Evolutionary conservation across 2,329 filamentous ascomycete species (phyloP).

Genomic region (Neopestalotiopsis sp.): DNA sequence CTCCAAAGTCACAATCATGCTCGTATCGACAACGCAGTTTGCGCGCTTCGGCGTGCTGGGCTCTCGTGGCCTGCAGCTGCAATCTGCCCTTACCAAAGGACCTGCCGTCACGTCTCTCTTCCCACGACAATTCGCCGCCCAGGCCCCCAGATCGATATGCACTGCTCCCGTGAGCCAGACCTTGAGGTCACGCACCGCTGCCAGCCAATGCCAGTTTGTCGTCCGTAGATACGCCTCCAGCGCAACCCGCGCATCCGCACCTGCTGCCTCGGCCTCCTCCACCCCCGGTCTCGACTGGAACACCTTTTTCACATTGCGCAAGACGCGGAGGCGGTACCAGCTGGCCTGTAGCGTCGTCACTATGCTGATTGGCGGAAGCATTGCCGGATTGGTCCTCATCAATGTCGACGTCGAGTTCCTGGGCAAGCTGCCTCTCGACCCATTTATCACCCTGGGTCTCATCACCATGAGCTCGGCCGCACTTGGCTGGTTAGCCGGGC

Average conservation of each 20-base stretch:
- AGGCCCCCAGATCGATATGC: conserved; percentile 17
- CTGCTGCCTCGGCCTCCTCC: conserved; percentile 23
- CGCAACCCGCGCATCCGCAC: conserved; percentile 31
- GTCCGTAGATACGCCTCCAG: conserved; percentile 35
- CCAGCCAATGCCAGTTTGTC: conserved; percentile 30
- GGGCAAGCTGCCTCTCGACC: conserved; percentile 81
- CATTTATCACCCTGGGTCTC: conserved; percentile 82
- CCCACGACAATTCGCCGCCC: conserved; percentile 29
- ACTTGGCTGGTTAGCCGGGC: conserved; percentile 88
- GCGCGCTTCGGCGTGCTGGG: conserved; percentile 34
- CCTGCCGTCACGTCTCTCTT: conserved; percentile 25
- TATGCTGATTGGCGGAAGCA: conserved; percentile 65
- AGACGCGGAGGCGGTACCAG: conserved; percentile 83
- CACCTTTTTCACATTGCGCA: conserved; percentile 88
- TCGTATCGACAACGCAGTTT: conserved; percentile 25
- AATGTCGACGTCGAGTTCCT: conserved; percentile 75
- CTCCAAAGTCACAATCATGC: conserved; percentile 10
- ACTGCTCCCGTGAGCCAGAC: conserved; percentile 4
- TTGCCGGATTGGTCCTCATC: conserved; percentile 70
- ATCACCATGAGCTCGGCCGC: conserved; percentile 78
- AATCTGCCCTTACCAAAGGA: conserved; percentile 31
- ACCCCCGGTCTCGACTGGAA: conserved; percentile 75
- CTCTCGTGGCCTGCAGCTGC: conserved; percentile 35
- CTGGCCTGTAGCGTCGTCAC: conserved; percentile 76
- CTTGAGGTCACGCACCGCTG: conserved; percentile 21